These are phyloP conservation scores for Penicillium sp. DNA, from an alignment of 2,329 filamentous ascomycete genomes.

Conservation along the genomic window DNA sequence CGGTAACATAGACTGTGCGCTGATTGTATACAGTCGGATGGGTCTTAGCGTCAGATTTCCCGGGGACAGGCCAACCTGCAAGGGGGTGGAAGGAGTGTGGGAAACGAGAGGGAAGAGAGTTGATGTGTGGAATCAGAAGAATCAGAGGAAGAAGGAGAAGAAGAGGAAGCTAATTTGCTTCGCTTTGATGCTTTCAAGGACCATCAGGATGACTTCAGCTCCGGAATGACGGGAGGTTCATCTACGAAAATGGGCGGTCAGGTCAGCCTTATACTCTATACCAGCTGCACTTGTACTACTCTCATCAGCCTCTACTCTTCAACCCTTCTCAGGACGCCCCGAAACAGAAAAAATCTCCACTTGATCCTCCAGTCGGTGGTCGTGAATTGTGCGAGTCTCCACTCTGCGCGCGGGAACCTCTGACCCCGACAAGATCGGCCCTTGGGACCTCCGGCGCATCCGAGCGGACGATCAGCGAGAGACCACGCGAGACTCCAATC, in stretches of 20 bases:
- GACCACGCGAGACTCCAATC: neutral
- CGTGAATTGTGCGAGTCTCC: neutral
- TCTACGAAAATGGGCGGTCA: slow-evolving; percentile 23
- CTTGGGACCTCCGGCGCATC: slow-evolving; percentile 23
- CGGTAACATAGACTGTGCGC: neutral
- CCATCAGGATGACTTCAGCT: slow-evolving; percentile 2
- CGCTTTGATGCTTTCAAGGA: neutral
- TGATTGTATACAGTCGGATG: neutral
- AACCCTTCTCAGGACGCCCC: neutral
- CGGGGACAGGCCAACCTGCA: neutral
- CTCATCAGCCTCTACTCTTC: too few relatives aligned
- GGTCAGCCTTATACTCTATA: slow-evolving; percentile 30
- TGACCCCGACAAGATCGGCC: slow-evolving; percentile 17
- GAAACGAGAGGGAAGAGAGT: neutral
- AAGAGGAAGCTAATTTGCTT: neutral
- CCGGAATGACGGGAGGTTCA: neutral
- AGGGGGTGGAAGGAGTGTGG: neutral
- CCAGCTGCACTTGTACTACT: neutral
- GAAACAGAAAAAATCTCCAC: neutral
- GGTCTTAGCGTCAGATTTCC: neutral
- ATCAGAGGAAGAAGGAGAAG: too few relatives aligned
- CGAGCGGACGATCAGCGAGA: slow-evolving; percentile 11
- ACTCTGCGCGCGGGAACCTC: neutral
- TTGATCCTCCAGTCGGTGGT: neutral
- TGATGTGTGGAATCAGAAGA: too few relatives aligned